Evolutionary conservation across 2,329 filamentous ascomycete genomes (phyloP).

Genomic region (Stachybotrys echinatus): DNA sequence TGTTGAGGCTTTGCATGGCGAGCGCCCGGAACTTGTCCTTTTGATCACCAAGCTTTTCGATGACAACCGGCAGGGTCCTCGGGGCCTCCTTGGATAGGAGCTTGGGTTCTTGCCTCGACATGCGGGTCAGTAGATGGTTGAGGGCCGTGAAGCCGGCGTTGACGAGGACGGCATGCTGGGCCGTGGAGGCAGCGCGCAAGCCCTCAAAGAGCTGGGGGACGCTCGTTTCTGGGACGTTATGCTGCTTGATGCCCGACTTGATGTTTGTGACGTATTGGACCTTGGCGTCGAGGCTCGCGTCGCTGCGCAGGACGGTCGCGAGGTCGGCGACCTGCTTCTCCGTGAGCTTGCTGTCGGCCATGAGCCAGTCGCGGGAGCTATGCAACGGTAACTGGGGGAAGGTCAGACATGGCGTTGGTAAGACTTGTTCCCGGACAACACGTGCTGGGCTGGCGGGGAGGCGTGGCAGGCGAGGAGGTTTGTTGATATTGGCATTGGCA

Average conservation of each 20-base stretch:
- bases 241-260: conserved; percentile 89
- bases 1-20: conserved; percentile 69
- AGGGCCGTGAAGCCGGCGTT: conserved; percentile 84
- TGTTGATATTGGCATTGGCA: too few species aligned
- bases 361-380: conserved; percentile 16
- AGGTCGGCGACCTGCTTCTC: conserved; percentile 55
- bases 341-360: conserved; percentile 52
- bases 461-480: too few species aligned
- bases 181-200: conserved; percentile 67
- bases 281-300: conserved; percentile 65
- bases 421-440: neutral
- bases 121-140: conserved; percentile 78
- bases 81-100: conserved; percentile 64
- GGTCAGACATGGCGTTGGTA: neutral
- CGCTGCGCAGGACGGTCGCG: conserved; percentile 48
- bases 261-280: conserved; percentile 65
- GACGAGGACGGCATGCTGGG: conserved; percentile 71
- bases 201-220: conserved; percentile 77
- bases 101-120: conserved; percentile 79
- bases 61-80: conserved; percentile 66
- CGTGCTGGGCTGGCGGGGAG: neutral
- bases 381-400: conserved; percentile 3
- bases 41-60: conserved; percentile 81
- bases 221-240: conserved; percentile 73
- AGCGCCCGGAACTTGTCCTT: conserved; percentile 79